Evolutionary conservation across 768 basidiomycete species (phyloP).

Genomic region (Pleurotus ostreatus): DNA sequence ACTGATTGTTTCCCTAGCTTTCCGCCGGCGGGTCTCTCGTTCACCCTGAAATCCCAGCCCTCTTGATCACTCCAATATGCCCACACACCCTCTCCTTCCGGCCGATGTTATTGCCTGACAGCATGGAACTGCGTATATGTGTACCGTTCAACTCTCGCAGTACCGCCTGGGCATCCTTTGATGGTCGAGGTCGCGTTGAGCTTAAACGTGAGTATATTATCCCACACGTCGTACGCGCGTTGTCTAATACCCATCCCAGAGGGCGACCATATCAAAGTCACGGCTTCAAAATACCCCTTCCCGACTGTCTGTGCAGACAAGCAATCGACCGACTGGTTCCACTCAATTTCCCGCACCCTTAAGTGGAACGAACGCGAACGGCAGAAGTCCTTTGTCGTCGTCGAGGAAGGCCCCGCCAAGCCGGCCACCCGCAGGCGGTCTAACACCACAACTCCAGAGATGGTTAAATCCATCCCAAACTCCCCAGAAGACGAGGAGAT

Average conservation of each 20-base stretch:
- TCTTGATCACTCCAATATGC: conserved; percentile 96
- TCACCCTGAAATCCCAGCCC: conserved; percentile 95
- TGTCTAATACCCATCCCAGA: conserved; percentile 43
- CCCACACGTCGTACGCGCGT: conserved; percentile 9
- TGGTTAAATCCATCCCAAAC: conserved; percentile 11
- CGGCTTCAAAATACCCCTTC: conserved; percentile 95
- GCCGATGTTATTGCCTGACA: conserved; percentile 97
- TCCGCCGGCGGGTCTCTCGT: conserved; percentile 98
- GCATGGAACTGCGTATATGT: conserved; percentile 96
- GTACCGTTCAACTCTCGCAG: conserved; percentile 99
- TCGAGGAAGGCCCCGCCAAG: conserved; percentile 77
- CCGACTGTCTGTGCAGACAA: conserved; percentile 98
- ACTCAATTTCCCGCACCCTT: conserved; percentile 90
- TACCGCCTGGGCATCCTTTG: conserved; percentile 98
- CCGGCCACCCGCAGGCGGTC: conserved; percentile 19
- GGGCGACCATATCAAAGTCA: conserved; percentile 99
- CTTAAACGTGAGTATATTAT: conserved; percentile 70
- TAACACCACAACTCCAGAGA: conserved; percentile 11
- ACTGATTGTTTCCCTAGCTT: conserved; percentile 37
- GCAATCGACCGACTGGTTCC: conserved; percentile 98
- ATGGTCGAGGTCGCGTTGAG: conserved; percentile 94
- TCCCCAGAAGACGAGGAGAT: conserved; percentile 28
- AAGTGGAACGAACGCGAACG: conserved; percentile 99
- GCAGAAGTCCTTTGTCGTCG: conserved; percentile 97
- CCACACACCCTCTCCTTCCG: conserved; percentile 98